Evolutionary conservation across 2,329 filamentous ascomycete species (phyloP), one percentile per base, ranked within the genome.

Genomic region (Chaetomium sp.): DNA sequence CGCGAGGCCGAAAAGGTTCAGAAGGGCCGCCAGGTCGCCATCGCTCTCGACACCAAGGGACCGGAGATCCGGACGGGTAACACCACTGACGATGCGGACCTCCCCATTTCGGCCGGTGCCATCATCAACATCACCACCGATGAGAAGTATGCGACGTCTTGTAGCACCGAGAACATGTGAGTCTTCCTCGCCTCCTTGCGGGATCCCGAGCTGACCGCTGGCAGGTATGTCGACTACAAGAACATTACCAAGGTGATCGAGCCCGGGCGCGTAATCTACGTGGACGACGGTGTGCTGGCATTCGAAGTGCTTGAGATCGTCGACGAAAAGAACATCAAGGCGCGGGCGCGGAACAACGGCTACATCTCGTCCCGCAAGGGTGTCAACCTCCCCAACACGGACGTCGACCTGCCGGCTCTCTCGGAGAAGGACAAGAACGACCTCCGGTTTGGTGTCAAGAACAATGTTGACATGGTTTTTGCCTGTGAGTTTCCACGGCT

Each of bases 161-260:
- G 90, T 75, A 91, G 96, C 79, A 89, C 92, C 73, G 86, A 93
- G 82, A 96, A 97, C 85, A 96, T 99, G 95, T 96, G 81, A 80
- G 89, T 79, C 4, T 21, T 16, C 38, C 27, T 47, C 45, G 5
- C 16, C 57, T 25, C 19, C 8, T 23, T 38, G 12, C 19, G n/a
- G 4, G 25, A 21, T 1, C 23, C 45, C 5, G 2, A 16, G 55
- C 67, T 72, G 55, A 72, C 64, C 38, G 6, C 27, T 5, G 7
- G 38, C 69, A 94, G 91, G 89, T 97, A 93, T 76, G 90, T 98
- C 76, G 94, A 98, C 84, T 98, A 99, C 86, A 96, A 96, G 89
- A 99, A 99, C 86, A 98, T 99, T 81, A 97, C 94, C 81, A 97
- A 96, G 83, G 95, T 99, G 74, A 98, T 99, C 76, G 81, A 91